A percentile compares a stretch with the other conserved stretches of the same genome.
These are phyloP conservation scores for Colletotrichum orbiculare DNA, from an alignment of 2,329 filamentous ascomycete genomes.

Conservation along the genomic window DNA sequence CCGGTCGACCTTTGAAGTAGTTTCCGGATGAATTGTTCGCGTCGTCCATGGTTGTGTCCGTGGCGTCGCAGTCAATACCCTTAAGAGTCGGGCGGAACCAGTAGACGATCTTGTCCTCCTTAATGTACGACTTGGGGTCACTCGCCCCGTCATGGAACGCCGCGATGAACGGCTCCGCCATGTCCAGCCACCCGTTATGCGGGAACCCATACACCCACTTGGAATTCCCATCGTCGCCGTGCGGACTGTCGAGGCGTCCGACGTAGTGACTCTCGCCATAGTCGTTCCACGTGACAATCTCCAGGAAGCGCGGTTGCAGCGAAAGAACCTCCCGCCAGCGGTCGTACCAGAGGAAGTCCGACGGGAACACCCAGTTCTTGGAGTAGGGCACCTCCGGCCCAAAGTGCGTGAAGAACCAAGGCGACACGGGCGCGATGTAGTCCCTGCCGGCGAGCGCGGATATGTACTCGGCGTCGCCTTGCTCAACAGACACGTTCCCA, in stretches of 20 bases:
- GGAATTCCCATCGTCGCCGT: conserved; percentile 55
- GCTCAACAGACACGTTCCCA: conserved; percentile 52
- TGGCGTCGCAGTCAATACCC: conserved; percentile 59
- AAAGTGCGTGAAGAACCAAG: conserved; percentile 62
- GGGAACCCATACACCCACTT: conserved; percentile 60
- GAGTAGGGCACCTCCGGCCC: conserved; percentile 55
- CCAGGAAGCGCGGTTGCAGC: conserved; percentile 59
- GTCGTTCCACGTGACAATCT: conserved; percentile 59
- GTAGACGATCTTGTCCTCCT: conserved; percentile 63
- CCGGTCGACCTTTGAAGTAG: conserved; percentile 62
- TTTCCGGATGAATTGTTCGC: conserved; percentile 59
- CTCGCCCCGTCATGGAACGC: conserved; percentile 61
- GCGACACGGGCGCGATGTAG: conserved; percentile 58
- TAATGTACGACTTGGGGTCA: conserved; percentile 53
- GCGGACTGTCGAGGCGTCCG: conserved; percentile 57
- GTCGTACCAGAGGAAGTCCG: conserved; percentile 68
- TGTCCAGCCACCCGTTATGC: conserved; percentile 63
- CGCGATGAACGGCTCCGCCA: conserved; percentile 63
- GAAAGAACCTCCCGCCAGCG: conserved; percentile 63
- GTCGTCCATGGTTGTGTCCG: conserved; percentile 59
- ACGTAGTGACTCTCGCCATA: conserved; percentile 68
- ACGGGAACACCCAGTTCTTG: conserved; percentile 69
- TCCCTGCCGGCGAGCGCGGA: conserved; percentile 52
- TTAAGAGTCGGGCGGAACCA: conserved; percentile 65
- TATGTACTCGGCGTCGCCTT: conserved; percentile 49